These are phyloP conservation scores for Sclerotinia minor DNA, from an alignment of 2,329 filamentous ascomycete genomes.

Conservation along the genomic window DNA sequence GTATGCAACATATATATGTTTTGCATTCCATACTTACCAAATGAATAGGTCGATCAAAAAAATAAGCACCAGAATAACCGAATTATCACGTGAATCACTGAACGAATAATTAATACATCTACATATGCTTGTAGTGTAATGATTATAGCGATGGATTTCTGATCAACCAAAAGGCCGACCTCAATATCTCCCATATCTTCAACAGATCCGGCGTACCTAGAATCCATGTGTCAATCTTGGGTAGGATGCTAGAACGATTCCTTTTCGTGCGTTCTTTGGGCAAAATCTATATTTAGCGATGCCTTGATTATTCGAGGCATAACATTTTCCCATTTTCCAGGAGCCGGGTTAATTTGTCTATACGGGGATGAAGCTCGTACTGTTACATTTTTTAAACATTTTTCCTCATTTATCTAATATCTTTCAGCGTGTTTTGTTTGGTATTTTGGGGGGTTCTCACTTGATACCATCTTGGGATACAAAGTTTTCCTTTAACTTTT, in stretches of 20 bases:
- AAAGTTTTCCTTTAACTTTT: background rate
- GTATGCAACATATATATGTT: constrained; percentile 25
- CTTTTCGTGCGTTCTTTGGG: constrained; percentile 24
- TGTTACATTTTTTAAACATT: background rate
- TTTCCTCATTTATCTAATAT: constrained; percentile 2
- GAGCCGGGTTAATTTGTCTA: constrained; percentile 37
- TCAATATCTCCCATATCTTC: constrained; percentile 34
- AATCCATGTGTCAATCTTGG: constrained; percentile 28
- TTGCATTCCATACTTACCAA: constrained; percentile 20
- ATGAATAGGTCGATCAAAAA: constrained; percentile 38
- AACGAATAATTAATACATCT: constrained; percentile 4
- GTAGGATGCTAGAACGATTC: background rate
- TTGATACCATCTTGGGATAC: constrained; percentile 24
- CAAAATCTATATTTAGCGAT: constrained; percentile 32
- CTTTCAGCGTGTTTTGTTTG: background rate
- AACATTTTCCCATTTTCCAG: constrained; percentile 47
- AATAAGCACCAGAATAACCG: constrained; percentile 32
- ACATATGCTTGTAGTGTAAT: constrained; percentile 14
- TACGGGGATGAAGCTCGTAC: constrained; percentile 18
- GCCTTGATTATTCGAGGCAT: constrained; percentile 42
- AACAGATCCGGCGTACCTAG: constrained; percentile 45
- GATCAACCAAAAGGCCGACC: constrained; percentile 13
- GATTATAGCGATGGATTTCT: constrained; percentile 22
- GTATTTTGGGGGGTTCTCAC: constrained; percentile 5
- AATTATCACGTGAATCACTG: constrained; percentile 34